phyloP scores from a whole-genome alignment of 139 green algal species.

The Pedinophyceae sp. region DNA sequence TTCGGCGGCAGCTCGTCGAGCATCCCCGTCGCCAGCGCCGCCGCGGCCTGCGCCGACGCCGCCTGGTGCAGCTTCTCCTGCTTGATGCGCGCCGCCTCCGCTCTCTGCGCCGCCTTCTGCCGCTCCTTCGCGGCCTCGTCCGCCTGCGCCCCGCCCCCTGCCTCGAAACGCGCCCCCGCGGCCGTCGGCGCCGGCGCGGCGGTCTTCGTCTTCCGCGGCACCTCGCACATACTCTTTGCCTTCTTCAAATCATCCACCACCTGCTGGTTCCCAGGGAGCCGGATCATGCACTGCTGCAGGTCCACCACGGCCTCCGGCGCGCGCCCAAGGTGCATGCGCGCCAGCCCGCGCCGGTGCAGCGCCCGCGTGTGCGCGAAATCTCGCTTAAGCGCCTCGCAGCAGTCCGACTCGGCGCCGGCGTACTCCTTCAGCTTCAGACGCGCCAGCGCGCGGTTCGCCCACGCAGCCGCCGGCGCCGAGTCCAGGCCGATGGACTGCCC shows the following conservation, averaged over 20 bases:
- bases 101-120: too few relatives aligned
- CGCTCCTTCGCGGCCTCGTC: too few relatives aligned
- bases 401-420: conserved; percentile 23
- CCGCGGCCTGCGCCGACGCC: too few relatives aligned
- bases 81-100: not conserved
- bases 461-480: not conserved
- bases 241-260: too few relatives aligned
- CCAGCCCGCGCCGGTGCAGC: conserved; percentile 7
- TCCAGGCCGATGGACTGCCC: conserved; percentile 7
- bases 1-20: too few relatives aligned
- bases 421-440: conserved; percentile 32
- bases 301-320: conserved; percentile 1
- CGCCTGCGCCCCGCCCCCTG: too few relatives aligned
- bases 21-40: not conserved
- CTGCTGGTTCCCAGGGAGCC: too few relatives aligned
- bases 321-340: not conserved
- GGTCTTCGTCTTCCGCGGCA: too few relatives aligned
- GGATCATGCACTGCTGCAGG: too few relatives aligned
- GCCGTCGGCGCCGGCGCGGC: too few relatives aligned
- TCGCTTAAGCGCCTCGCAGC: conserved; percentile 19
- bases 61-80: not conserved
- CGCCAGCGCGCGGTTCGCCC: conserved; percentile 27
- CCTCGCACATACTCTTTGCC: too few relatives aligned
- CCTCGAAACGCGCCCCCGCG: not conserved
- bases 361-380: conserved; percentile 10